Conservation (phyloP, 1,284 basidiomycete genomes). For the Papiliotrema flavescens region DNA sequence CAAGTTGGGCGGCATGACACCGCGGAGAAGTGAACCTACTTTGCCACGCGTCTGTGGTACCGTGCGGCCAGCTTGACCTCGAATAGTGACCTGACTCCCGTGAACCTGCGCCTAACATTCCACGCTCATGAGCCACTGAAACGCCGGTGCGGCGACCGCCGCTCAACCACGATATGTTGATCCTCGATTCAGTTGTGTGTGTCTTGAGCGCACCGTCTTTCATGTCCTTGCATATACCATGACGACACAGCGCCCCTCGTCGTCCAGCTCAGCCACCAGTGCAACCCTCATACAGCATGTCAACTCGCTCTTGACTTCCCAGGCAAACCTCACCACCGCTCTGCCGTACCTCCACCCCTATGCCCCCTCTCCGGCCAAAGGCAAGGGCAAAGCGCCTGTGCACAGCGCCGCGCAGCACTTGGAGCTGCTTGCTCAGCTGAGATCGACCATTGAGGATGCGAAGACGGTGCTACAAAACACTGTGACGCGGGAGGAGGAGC, state of each 20-base stretch:
- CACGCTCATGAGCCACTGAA: too few relatives aligned
- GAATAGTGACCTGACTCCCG: too few relatives aligned
- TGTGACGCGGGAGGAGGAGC: conserved; percentile 4
- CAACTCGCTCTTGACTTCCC: background rate
- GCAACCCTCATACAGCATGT: background rate
- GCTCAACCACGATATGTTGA: too few relatives aligned
- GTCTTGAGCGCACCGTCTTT: too few relatives aligned
- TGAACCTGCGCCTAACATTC: too few relatives aligned
- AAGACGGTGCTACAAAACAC: conserved; percentile 5
- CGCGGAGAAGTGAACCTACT: too few relatives aligned
- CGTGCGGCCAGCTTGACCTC: too few relatives aligned
- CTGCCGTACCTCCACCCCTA: conserved; percentile 15
- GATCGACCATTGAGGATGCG: conserved; percentile 7
- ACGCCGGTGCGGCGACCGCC: too few relatives aligned
- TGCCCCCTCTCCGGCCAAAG: conserved; percentile 5
- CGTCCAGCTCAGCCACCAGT: background rate
- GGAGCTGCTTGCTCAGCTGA: conserved; percentile 8
- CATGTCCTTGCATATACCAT: too few relatives aligned
- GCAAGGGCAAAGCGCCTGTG: conserved; percentile 15
- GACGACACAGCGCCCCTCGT: background rate
- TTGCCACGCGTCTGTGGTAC: too few relatives aligned
- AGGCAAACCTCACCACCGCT: conserved; percentile 4
- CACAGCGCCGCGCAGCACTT: conserved; percentile 5
- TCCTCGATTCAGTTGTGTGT: too few relatives aligned
- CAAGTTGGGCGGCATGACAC: too few relatives aligned